These are phyloP conservation scores for Bryoglossum gracile DNA, from an alignment of 495 filamentous ascomycete genomes.

Conservation along the genomic window DNA sequence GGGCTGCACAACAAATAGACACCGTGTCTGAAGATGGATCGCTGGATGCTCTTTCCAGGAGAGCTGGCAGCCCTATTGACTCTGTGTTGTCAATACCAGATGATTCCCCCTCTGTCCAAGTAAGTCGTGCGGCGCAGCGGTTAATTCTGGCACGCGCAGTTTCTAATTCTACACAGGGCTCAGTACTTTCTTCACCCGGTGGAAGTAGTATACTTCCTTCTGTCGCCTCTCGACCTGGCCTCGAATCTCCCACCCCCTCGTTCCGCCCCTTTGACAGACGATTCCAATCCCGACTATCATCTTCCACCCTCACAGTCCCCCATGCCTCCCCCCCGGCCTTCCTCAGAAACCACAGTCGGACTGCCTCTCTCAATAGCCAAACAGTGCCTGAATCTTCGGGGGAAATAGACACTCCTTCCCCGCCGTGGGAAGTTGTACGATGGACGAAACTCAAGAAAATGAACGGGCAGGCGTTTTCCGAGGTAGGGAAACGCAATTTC, in stretches of 20 bases:
- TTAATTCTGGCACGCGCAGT: too few relatives aligned
- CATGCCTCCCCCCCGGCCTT: constrained; percentile 75
- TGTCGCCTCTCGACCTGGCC: constrained; percentile 37
- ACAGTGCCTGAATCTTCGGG: constrained; percentile 44
- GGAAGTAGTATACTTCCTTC: constrained; percentile 53
- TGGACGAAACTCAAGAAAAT: constrained; percentile 94
- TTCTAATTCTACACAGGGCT: constrained; percentile 52
- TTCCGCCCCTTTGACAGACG: constrained; percentile 90
- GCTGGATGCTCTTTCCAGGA: constrained; percentile 12
- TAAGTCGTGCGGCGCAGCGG: constrained; percentile 35
- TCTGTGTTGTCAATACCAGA: constrained; percentile 67
- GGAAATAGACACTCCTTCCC: constrained; percentile 58
- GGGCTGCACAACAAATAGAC: constrained; percentile 35
- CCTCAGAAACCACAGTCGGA: constrained; percentile 65
- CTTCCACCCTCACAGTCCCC: constrained; percentile 51
- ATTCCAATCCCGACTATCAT: constrained; percentile 76
- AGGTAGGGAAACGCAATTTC: constrained; percentile 86
- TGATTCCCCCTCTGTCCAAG: constrained; percentile 83
- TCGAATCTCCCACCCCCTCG: constrained; percentile 62
- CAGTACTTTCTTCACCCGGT: constrained; percentile 62
- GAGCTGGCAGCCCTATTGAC: constrained; percentile 38
- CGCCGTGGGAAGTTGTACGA: constrained; percentile 92
- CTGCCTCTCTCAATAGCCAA: constrained; percentile 56
- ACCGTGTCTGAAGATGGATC: constrained; percentile 39
- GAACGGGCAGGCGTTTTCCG: constrained; percentile 86